Conservation (phyloP, 2,329 filamentous ascomycete species). For the Fusarium dlaminii region DNA sequence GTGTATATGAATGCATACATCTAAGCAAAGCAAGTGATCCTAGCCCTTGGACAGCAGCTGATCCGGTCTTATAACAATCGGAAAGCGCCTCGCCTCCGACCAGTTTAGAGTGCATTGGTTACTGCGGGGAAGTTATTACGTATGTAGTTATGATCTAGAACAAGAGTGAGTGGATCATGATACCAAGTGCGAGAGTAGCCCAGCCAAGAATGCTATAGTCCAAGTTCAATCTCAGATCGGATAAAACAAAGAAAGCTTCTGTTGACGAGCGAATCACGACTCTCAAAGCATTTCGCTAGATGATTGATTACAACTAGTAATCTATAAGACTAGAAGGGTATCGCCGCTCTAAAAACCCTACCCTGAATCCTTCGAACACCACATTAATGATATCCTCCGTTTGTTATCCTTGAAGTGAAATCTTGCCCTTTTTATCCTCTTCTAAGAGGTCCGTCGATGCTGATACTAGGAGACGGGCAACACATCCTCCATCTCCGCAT, state of each 20-base stretch:
- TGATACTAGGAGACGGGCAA: constrained; percentile 43
- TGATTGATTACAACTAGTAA: constrained; percentile 31
- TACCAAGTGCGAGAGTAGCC: background rate
- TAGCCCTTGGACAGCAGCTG: background rate
- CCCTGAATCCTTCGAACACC: constrained; percentile 18
- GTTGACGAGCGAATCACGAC: background rate
- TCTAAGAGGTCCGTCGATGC: background rate
- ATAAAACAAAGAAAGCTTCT: background rate
- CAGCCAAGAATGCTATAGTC: background rate
- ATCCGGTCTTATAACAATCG: constrained; percentile 5
- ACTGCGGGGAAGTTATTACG: constrained; percentile 38
- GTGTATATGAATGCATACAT: constrained; percentile 14
- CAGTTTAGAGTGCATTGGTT: constrained; percentile 13
- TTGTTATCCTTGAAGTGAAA: background rate
- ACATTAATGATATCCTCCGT: background rate
- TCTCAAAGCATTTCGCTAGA: constrained; percentile 10
- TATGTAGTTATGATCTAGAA: constrained; percentile 26
- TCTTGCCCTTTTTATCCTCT: background rate
- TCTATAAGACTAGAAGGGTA: constrained; percentile 37
- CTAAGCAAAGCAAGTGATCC: background rate
- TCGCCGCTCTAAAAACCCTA: constrained; percentile 43
- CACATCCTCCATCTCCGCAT: constrained; percentile 86
- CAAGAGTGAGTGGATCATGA: constrained; percentile 31
- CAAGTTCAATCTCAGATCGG: background rate
- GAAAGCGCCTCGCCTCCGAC: background rate